phyloP scores from a whole-genome alignment of 257 asterid genomes.

The Nicotiana sylvestris region DNA sequence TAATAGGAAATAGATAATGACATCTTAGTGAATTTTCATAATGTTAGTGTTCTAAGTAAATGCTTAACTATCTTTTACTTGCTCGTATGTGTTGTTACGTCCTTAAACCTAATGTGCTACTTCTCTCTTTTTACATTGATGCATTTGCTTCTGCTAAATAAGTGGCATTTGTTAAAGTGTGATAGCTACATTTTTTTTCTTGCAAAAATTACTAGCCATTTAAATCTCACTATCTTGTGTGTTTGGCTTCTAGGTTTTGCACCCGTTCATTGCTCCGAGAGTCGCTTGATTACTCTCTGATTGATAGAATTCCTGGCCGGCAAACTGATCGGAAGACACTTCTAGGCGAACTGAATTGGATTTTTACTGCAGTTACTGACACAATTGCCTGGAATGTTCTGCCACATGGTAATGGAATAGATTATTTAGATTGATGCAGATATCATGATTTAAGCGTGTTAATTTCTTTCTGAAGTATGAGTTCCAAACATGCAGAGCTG shows the following conservation, averaged over 20 bases:
- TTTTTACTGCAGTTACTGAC: constrained; percentile 97
- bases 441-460: not conserved
- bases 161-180: not conserved
- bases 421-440: constrained; percentile 3
- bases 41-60: not conserved
- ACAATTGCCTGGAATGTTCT: constrained; percentile 99
- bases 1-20: not conserved
- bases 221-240: not conserved
- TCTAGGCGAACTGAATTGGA: constrained; percentile 99
- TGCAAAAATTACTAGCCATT: not conserved
- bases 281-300: constrained; percentile 75
- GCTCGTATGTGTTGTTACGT: not conserved
- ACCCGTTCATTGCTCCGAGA: constrained; percentile 86
- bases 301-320: constrained; percentile 98
- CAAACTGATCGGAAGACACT: constrained; percentile 98
- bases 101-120: not conserved
- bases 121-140: not conserved
- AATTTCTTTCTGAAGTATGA: constrained; percentile 17
- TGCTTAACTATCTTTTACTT: not conserved
- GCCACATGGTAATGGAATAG: constrained; percentile 73
- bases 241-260: constrained; percentile 57
- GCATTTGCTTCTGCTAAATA: constrained; percentile 3
- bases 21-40: not conserved
- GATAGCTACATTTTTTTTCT: not conserved
- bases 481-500: constrained; percentile 55